Evolutionary conservation across 352 stramenopile species (phyloP), one percentile per base, ranked within the genome.

Genomic region (Phytophthora pinifolia): DNA sequence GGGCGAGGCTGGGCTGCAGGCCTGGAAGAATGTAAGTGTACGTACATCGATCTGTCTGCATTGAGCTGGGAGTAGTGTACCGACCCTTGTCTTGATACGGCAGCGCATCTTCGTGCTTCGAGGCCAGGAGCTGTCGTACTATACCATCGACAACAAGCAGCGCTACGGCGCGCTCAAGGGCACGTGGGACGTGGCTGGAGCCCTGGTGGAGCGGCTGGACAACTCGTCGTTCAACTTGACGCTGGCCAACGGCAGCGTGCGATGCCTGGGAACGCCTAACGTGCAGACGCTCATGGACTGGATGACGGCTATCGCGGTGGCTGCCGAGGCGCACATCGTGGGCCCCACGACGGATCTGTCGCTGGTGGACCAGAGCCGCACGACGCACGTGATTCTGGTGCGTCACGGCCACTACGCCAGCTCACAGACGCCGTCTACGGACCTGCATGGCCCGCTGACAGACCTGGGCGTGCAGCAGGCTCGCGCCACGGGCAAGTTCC

Each of bases 51-150:
- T 25, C 20, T 25, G 20, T 25, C 20, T 25, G 20, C 20, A 25
- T 25, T 25, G 20, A 25, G 20, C 3, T 25, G 20, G 20, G 20
- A 25, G 20, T 25, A 25, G 20, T 25, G 20, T 25, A 25, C 20
- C 20, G 20, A 25, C 20, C 20, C 20, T 25, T 25, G 20, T 25
- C 20, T 25, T 25, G 20, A 1, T 25, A 25, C 20, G 20, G 3
- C 49, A 89, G 79, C 74, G 79, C 35, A 79, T 88, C 48, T 88
- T 89, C 44, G 76, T 88, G 39, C 54, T 89, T 27, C 79, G 79
- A 14, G 76, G 79, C 7, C 76, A 88, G 34, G 74, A 86, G 60
- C 59, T 89, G 14, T 76, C 70, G 50, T 88, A 89, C 68, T 89
- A 87, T 58, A 84, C 74, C 2, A 62, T 85, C 8, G 73, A 83